Base-by-base conservation (phyloP, 1,284 basidiomycete species). In the Meira nashicola region DNA sequence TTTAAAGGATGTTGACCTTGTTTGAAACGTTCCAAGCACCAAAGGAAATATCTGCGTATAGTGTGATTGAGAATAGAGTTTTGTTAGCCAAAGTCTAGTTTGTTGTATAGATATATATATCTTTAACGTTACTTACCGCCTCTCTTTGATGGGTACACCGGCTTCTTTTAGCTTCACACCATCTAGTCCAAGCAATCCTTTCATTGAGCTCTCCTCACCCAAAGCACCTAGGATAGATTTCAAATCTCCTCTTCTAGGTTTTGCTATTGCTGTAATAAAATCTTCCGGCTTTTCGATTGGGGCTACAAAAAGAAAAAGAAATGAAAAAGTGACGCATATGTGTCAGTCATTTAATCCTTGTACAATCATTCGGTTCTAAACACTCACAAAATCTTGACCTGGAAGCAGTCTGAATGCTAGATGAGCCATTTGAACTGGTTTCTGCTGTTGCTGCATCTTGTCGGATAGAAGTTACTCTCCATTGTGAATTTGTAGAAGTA, bases 1-100 rank as follows among this genome's bases (percentile, higher is more conserved):
- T 83, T 81, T 19, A 80, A 70, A 2, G 87, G 81, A 0, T 84
- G 79, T 40, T 82, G 67, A 1, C 84, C 85, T 60, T 82, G 82
- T 39, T 87, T 82, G 76, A 83, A 90, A 71, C 88, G 89, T 71
- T 88, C 85, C 84, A 89, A 85, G 65, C 86, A 86, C 89, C 89
- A 90, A 15, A 90, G 79, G 61, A 89, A 84, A 70, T 89, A 90
- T 70, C 88, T 89, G 63, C 48, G 48, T 7, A 19, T 5, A 39
- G 28, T 3, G 28, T 41, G 37, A 25, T 2, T 3, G 50, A 38
- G 50, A n/a, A 37, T 33, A n/a, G 10, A 28, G n/a, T n/a, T n/a
- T n/a, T n/a, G n/a, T n/a, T n/a, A n/a, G n/a, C n/a, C n/a, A n/a
- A n/a, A n/a, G n/a, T n/a, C n/a, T n/a, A n/a, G n/a, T n/a, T n/a